phyloP scores from a whole-genome alignment of 306 rosid species.

The Elaeagnus macrophylla region DNA sequence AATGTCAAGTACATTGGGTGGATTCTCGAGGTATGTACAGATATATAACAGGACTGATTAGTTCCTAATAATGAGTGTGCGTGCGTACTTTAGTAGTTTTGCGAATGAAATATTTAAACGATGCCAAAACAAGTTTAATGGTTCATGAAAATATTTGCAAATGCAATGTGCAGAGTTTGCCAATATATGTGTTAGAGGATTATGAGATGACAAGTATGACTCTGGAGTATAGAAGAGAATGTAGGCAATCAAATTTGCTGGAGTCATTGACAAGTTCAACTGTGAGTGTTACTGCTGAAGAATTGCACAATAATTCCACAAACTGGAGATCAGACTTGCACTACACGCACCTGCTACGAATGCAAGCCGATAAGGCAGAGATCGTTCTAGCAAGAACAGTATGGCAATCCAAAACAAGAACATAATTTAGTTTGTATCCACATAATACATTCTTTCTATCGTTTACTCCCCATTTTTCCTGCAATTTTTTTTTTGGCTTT shows the following conservation, averaged over 20 bases:
- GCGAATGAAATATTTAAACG: no score
- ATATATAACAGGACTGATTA: background rate
- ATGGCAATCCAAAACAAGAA: constrained; percentile 40
- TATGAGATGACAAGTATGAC: constrained; percentile 64
- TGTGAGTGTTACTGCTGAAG: constrained; percentile 25
- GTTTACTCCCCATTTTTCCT: background rate
- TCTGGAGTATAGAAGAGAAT: constrained; percentile 76
- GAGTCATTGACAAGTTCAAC: constrained; percentile 72
- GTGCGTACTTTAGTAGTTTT: no score
- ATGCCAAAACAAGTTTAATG: no score
- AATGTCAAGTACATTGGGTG: constrained; percentile 95
- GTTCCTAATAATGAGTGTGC: background rate
- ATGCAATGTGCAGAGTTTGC: constrained; percentile 53
- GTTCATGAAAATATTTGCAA: background rate
- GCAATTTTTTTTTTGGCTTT: background rate
- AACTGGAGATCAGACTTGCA: constrained; percentile 35
- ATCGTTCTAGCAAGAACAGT: constrained; percentile 76
- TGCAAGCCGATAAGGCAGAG: constrained; percentile 50
- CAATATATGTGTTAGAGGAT: constrained; percentile 51
- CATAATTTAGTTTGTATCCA: background rate
- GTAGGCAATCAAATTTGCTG: constrained; percentile 55
- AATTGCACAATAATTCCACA: constrained; percentile 24
- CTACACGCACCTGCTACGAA: constrained; percentile 77
- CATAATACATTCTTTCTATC: background rate
- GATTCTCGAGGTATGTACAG: constrained; percentile 70